Evolutionary conservation across 2,329 filamentous ascomycete genomes (phyloP), one percentile per base, ranked within the genome.

Genomic region (Sordariomycetes sp.): DNA sequence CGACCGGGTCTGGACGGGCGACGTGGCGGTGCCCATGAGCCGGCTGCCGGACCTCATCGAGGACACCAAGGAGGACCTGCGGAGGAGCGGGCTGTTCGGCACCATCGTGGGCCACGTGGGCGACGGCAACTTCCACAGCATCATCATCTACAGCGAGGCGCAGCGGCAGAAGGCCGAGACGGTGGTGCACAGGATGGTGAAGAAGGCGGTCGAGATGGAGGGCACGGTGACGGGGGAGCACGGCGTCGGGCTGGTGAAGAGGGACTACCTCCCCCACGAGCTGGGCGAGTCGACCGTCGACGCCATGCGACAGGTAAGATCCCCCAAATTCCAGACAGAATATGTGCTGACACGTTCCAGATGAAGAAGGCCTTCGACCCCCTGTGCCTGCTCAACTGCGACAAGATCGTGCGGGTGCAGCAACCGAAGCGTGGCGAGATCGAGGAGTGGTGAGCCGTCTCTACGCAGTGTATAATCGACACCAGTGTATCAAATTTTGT

Each of bases 141-240:
- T 77, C 33, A 50, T 78, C 14, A 50, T 75, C 7, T 76, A 73
- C 49, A 81, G 76, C 37, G 73, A 83, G n/a, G 60, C 67, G 16
- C 77, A 90, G 55, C 71, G 79, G 43, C 59, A 66, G 38, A 69
- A 72, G 35, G 81, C 82, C 3, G 81, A 86, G 49, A 68, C 70
- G 26, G 63, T 90, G 18, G 82, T 92, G 18, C 82, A 88, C 52
- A 70, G 77, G 38, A 92, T 92, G 86, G 83, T 90, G 36, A 87
- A 88, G 69, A 70, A 82, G 40, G 86, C 86, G 1, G 78, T 93
- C 32, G 82, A 86, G 60, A 72, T 87, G 63, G 85, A 92, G 57
- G 86, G 86, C 8, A 92, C 86, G 0, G 84, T 87, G 2, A 88
- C 85, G 10, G 86, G 85, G 35, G 85, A 93, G 58, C 85, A 93